A percentile compares a stretch with the other conserved stretches of the same genome.
phyloP scores from a whole-genome alignment of 2,329 filamentous ascomycete species.

The Thielaviopsis populi region DNA sequence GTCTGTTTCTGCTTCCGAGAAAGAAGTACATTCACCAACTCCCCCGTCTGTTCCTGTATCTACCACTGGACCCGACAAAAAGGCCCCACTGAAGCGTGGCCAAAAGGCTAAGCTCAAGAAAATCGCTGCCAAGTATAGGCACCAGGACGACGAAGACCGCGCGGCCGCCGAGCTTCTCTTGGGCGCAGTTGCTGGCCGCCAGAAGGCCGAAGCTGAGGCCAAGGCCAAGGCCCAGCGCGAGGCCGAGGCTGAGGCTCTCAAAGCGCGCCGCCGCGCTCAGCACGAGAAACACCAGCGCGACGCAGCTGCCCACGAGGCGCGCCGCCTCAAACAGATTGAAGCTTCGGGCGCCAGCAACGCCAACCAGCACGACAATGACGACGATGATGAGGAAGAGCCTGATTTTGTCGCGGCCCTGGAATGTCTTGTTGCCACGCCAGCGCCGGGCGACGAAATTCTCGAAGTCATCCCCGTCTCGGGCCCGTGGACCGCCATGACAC shows the following conservation, averaged over 20 bases:
- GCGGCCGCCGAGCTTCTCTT: slow-evolving; percentile 70
- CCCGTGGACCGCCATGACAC: slow-evolving; percentile 46
- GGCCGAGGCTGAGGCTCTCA: slow-evolving; percentile 48
- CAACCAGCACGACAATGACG: slow-evolving; percentile 25
- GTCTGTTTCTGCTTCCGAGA: slow-evolving; percentile 10
- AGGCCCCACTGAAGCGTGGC: slow-evolving; percentile 46
- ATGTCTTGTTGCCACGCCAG: slow-evolving; percentile 59
- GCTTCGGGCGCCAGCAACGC: slow-evolving; percentile 19
- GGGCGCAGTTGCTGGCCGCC: slow-evolving; percentile 54
- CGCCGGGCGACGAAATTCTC: slow-evolving; percentile 69
- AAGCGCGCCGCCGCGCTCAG: slow-evolving; percentile 62
- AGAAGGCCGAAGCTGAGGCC: slow-evolving; percentile 54
- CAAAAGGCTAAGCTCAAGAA: slow-evolving; percentile 77
- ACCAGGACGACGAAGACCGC: slow-evolving; percentile 91
- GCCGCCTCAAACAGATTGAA: slow-evolving; percentile 40
- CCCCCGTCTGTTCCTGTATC: slow-evolving; percentile 15
- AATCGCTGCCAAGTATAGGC: slow-evolving; percentile 72
- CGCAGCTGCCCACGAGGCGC: slow-evolving; percentile 62
- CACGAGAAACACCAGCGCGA: slow-evolving; percentile 63
- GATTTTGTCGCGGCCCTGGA: slow-evolving; percentile 45
- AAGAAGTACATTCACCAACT: slow-evolving; percentile 13
- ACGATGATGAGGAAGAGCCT: slow-evolving; percentile 43
- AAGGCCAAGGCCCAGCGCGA: slow-evolving; percentile 54
- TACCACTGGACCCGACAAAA: slow-evolving; percentile 28
- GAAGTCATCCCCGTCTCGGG: slow-evolving; percentile 50